Evolutionary conservation across 768 basidiomycete genomes (phyloP), one percentile per base, ranked within the genome.

Genomic region (Hygrocybe punicea): DNA sequence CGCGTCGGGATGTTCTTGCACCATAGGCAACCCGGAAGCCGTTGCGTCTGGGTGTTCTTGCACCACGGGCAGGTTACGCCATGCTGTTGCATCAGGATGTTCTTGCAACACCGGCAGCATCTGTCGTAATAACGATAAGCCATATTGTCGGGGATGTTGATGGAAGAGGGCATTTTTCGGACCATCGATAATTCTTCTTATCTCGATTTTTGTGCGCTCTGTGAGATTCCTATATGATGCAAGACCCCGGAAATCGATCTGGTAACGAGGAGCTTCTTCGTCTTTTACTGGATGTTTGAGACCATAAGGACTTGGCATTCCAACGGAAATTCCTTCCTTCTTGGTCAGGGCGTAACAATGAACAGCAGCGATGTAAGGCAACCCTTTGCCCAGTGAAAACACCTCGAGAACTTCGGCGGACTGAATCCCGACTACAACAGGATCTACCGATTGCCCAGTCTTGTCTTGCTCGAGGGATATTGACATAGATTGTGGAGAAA

Each of bases 291-390:
- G 9, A n/a, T 19, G 11, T 55, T 40, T 13, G 53, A 55, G 40
- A 33, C 23, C 19, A 46, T 45, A 25, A 17, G 19, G 11, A 29
- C 13, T 33, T 17, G 53, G 24, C n/a, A 24, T 13, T 10, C 19
- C 24, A 17, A 55, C 44, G 24, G 21, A 24, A 6, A 55, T 55
- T 39, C 53, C 53, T 46, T 55, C 40, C 14, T 46, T 16, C 33
- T 46, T 10, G 17, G 55, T 48, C 46, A 55, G 46, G 11, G 55
- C 56, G 55, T 64, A 64, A 44, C 62, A 58, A 47, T 64, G 62
- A 14, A 64, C 62, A 9, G 62, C 53, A n/a, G 56, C 53, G 16
- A 64, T 60, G 47, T 64, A 64, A 40, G 59, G 63, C 39, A 60
- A 13, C 29, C 17, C 14, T 11, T 56, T 56, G 6, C 55, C 55